Evolutionary conservation across 768 basidiomycete genomes (phyloP).

Genomic region (Lentinula boryana): DNA sequence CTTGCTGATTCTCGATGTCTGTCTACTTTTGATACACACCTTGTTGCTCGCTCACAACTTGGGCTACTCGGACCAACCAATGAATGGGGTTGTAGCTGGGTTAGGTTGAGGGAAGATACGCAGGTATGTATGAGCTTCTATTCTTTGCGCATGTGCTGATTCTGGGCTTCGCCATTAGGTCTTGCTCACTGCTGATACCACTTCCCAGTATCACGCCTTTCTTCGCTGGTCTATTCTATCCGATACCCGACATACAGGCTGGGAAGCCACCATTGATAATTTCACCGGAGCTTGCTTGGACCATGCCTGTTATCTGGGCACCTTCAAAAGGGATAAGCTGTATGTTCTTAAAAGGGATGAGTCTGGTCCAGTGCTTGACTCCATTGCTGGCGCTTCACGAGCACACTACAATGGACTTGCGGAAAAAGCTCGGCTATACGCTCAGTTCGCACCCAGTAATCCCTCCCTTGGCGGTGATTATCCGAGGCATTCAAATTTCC

Average conservation of each 20-base stretch:
- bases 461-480: neutral
- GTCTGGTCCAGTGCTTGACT: neutral
- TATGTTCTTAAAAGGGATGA: neutral
- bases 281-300: neutral
- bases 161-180: neutral
- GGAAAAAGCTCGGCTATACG: neutral
- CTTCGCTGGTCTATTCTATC: neutral
- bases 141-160: neutral
- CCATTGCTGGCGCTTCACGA: neutral
- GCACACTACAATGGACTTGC: neutral
- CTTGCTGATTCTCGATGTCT: neutral
- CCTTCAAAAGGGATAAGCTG: neutral
- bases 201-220: slow-evolving; percentile 2
- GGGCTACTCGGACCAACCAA: neutral
- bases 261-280: neutral
- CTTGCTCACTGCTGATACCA: neutral
- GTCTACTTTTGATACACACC: neutral
- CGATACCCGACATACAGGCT: neutral
- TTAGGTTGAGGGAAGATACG: neutral
- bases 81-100: slow-evolving; percentile 1
- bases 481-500: neutral
- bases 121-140: neutral
- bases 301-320: neutral
- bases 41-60: slow-evolving; percentile 2
- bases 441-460: neutral